Conservation (phyloP, 192 early-diverging fungal genomes). For the Gaertneriomyces sp. region DNA sequence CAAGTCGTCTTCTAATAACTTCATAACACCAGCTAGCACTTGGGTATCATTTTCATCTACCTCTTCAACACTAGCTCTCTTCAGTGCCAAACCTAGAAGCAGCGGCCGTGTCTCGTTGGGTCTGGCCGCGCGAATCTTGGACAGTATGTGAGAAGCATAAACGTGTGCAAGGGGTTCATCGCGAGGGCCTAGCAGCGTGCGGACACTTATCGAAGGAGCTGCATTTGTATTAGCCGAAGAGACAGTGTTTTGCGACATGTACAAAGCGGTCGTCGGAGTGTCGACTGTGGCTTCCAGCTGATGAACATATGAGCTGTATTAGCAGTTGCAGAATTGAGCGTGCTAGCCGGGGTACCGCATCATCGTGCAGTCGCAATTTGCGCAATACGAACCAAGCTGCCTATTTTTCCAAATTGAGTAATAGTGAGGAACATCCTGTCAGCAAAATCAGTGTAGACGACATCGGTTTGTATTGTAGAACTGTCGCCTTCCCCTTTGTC, state of each 20-base stretch:
- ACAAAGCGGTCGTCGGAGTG: background rate
- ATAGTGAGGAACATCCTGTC: conserved; percentile 14
- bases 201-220: conserved; percentile 6
- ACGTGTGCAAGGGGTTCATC: conserved; percentile 15
- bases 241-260: too few species aligned
- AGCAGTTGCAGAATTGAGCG: too few species aligned
- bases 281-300: conserved; percentile 20
- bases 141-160: conserved; percentile 22
- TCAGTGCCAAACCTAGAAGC: conserved; percentile 12
- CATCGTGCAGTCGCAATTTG: background rate
- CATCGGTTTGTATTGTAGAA: background rate
- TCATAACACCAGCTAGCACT: too few species aligned
- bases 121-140: conserved; percentile 10
- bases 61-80: background rate
- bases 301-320: background rate
- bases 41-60: background rate
- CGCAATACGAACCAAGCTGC: conserved; percentile 10
- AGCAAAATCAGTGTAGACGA: conserved; percentile 22
- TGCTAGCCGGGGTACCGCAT: too few species aligned
- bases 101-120: conserved; percentile 16
- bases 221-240: background rate
- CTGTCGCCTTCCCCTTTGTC: background rate
- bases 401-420: conserved; percentile 15
- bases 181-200: conserved; percentile 19
- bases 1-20: too few species aligned